phyloP scores from a whole-genome alignment of 129 eudicot genomes.

The Pittosporum tobira region DNA sequence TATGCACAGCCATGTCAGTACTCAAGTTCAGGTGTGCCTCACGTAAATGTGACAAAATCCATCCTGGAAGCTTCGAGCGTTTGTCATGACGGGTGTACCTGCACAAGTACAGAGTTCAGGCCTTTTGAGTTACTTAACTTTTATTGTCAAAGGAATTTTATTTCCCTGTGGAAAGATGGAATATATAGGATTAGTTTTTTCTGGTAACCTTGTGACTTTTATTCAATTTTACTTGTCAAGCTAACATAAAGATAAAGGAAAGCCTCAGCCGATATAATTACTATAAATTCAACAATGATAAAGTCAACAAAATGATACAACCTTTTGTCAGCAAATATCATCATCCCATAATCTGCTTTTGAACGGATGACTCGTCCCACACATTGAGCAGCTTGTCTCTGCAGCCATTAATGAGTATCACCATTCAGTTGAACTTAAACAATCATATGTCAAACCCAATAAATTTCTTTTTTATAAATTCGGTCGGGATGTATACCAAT shows the following conservation, averaged over 20 bases:
- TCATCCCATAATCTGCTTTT: conserved; percentile 99
- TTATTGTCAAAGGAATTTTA: neutral
- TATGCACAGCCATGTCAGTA: conserved; percentile 97
- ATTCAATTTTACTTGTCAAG: no score
- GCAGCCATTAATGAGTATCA: conserved; percentile 16
- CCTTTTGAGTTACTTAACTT: neutral
- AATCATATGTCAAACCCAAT: neutral
- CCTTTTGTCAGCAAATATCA: conserved; percentile 99
- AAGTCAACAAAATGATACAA: conserved; percentile 24
- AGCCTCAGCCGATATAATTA: neutral
- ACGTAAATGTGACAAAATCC: conserved; percentile 88
- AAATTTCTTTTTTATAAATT: neutral
- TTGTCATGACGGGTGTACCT: conserved; percentile 95
- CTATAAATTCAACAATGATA: neutral
- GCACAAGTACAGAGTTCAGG: conserved; percentile 8
- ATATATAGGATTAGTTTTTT: neutral
- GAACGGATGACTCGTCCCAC: conserved; percentile 98
- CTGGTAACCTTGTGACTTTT: neutral
- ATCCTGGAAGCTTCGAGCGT: conserved; percentile 92
- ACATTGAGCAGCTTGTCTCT: conserved; percentile 99
- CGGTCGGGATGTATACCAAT: conserved; percentile 38
- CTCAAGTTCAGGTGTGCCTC: conserved; percentile 96
- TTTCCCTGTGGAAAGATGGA: no score
- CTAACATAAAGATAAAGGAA: conserved; percentile 4
- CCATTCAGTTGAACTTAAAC: neutral